These are phyloP conservation scores for Xerocomus spinulosus DNA, from an alignment of 768 basidiomycete species.

Conservation along the genomic window DNA sequence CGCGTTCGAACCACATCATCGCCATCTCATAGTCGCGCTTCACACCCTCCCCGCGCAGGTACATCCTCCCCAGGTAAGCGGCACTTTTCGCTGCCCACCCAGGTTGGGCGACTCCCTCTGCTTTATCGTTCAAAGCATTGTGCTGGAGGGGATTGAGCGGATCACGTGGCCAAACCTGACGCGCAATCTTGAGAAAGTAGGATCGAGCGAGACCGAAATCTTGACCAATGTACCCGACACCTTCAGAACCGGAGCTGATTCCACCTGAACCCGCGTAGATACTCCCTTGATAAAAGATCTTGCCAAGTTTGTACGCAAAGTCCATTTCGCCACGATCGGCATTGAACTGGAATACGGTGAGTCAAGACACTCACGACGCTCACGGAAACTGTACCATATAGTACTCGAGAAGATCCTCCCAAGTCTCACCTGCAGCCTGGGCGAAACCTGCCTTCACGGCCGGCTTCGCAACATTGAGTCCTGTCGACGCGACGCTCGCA, in stretches of 20 bases:
- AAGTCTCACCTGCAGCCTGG: constrained; percentile 85
- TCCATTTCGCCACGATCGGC: constrained; percentile 87
- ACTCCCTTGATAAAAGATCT: constrained; percentile 94
- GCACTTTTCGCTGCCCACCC: constrained; percentile 75
- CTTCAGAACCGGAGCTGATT: constrained; percentile 81
- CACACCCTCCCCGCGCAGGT: constrained; percentile 87
- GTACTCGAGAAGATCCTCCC: constrained; percentile 90
- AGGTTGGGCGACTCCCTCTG: constrained; percentile 46
- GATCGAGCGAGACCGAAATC: constrained; percentile 71
- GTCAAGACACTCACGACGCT: neutral
- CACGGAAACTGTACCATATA: constrained; percentile 56
- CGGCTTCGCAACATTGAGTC: constrained; percentile 62
- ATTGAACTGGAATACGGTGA: constrained; percentile 64
- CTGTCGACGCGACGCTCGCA: constrained; percentile 89
- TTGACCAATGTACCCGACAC: constrained; percentile 82
- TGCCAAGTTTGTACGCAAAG: constrained; percentile 90
- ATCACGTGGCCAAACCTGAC: constrained; percentile 86
- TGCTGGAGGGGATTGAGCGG: constrained; percentile 50
- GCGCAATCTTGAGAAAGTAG: constrained; percentile 83
- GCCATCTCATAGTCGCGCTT: constrained; percentile 70
- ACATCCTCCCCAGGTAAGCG: constrained; percentile 90
- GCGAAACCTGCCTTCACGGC: constrained; percentile 82
- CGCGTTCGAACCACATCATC: constrained; percentile 94
- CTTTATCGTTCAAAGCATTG: constrained; percentile 40
- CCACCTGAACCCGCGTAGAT: constrained; percentile 80